Percentiles rank a stretch among this genome's conserved stretches.
phyloP scores from a whole-genome alignment of 2,329 filamentous ascomycete genomes.

The Botryotinia calthae region DNA sequence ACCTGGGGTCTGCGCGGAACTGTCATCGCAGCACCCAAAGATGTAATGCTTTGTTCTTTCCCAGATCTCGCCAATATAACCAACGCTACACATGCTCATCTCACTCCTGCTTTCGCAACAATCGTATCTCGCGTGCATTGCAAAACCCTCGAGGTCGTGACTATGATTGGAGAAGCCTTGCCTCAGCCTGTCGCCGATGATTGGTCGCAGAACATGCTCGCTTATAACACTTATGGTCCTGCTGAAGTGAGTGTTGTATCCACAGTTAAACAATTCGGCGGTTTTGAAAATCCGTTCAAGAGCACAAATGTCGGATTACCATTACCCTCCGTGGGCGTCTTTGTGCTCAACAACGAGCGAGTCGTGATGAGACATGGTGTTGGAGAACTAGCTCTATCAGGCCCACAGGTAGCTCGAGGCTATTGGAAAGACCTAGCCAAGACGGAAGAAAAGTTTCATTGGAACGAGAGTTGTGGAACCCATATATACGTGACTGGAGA shows the following conservation, averaged over 20 bases:
- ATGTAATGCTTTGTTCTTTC: conserved; percentile 11
- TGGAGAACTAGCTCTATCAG: conserved; percentile 38
- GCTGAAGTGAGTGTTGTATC: conserved; percentile 24
- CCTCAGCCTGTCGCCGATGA: not conserved
- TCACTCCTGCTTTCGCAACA: conserved; percentile 13
- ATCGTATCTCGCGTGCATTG: conserved; percentile 1
- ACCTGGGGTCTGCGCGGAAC: conserved; percentile 15
- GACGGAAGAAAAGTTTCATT: conserved; percentile 57
- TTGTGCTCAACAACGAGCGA: conserved; percentile 39
- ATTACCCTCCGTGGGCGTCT: conserved; percentile 33
- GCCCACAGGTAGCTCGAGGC: conserved; percentile 58
- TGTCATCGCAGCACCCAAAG: conserved; percentile 11
- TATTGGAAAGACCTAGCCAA: conserved; percentile 58
- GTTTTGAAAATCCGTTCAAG: not conserved
- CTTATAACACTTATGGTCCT: conserved; percentile 10
- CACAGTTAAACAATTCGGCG: conserved; percentile 20
- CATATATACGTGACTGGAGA: conserved; percentile 59
- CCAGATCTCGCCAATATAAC: not conserved
- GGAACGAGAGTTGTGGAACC: conserved; percentile 49
- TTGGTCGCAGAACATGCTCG: conserved; percentile 32
- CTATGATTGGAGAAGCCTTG: conserved; percentile 17
- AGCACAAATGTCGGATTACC: not conserved
- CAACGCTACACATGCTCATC: conserved; percentile 8
- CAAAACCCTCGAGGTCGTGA: conserved; percentile 7
- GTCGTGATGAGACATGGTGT: conserved; percentile 29